Percentiles rank a stretch among this genome's conserved stretches.
Conservation (phyloP, 257 asterid species). For the Osmanthus fragrans region DNA sequence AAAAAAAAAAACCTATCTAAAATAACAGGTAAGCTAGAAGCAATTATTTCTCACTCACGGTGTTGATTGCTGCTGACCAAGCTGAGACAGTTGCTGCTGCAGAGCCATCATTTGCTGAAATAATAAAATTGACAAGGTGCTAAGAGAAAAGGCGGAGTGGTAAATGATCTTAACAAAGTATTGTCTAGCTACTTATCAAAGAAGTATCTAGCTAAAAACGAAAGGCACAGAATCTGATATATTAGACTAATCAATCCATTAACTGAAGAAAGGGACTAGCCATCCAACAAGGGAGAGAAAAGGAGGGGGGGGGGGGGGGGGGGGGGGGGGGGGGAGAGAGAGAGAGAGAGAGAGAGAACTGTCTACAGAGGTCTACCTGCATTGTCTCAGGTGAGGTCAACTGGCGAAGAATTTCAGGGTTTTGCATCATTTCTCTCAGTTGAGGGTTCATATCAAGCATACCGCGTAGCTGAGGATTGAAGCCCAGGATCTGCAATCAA, state of each 20-base stretch:
- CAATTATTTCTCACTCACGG: slow-evolving; percentile 41
- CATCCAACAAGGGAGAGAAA: not conserved
- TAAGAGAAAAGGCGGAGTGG: slow-evolving; percentile 10
- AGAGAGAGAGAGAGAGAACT: not conserved
- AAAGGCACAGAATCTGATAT: too few species aligned
- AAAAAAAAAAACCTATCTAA: not conserved
- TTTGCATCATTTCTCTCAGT: slow-evolving; percentile 64
- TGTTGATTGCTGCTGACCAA: slow-evolving; percentile 42
- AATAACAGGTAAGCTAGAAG: not conserved
- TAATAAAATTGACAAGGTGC: slow-evolving; percentile 8
- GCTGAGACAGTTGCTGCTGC: slow-evolving; percentile 51
- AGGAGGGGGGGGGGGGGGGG: not conserved
- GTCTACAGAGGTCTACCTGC: slow-evolving; percentile 38
- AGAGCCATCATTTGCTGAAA: slow-evolving; percentile 54
- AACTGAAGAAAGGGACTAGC: not conserved
- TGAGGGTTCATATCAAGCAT: slow-evolving; percentile 62
- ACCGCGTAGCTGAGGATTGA: slow-evolving; percentile 45
- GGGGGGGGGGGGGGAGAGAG: not conserved
- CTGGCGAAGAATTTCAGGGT: slow-evolving; percentile 54
- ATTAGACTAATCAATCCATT: not conserved
- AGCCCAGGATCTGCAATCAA: slow-evolving; percentile 43
- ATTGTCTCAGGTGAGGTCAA: slow-evolving; percentile 51
- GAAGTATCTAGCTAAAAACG: not conserved
- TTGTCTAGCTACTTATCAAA: not conserved
- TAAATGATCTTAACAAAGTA: not conserved